Conservation (phyloP, 1,139 yeast species). For the Scheffersomyces quercinus region DNA sequence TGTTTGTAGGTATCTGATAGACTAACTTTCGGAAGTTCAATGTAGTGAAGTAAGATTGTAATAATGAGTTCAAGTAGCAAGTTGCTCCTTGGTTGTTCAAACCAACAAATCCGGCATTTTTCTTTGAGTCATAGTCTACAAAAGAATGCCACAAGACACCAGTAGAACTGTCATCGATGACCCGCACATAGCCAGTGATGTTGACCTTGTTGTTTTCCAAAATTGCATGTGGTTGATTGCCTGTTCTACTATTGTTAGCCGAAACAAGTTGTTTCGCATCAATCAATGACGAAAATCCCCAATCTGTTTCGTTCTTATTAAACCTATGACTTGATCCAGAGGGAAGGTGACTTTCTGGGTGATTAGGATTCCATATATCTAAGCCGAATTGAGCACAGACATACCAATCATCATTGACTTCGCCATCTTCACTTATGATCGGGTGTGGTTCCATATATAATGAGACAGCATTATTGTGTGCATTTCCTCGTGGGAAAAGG, state of each 20-base stretch:
- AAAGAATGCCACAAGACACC: constrained; percentile 94
- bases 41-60: constrained; percentile 90
- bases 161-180: constrained; percentile 81
- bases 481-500: constrained; percentile 75
- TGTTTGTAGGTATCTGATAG: constrained; percentile 76
- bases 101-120: constrained; percentile 88
- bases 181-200: constrained; percentile 74
- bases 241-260: constrained; percentile 15
- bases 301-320: constrained; percentile 74
- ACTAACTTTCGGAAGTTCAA: constrained; percentile 80
- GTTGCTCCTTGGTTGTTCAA: constrained; percentile 97
- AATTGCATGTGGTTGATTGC: constrained; percentile 32
- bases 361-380: constrained; percentile 79
- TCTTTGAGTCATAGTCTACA: constrained; percentile 81
- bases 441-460: constrained; percentile 67
- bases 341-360: constrained; percentile 60
- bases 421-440: constrained; percentile 29
- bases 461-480: constrained; percentile 50
- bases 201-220: constrained; percentile 61
- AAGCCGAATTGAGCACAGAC: constrained; percentile 90
- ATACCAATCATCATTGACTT: constrained; percentile 60
- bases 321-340: constrained; percentile 82
- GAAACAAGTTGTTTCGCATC: constrained; percentile 54
- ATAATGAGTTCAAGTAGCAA: constrained; percentile 86
- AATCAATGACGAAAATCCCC: constrained; percentile 89